Conservation (phyloP, 805 yeast species). For the Scheffersomyces stipitis region DNA sequence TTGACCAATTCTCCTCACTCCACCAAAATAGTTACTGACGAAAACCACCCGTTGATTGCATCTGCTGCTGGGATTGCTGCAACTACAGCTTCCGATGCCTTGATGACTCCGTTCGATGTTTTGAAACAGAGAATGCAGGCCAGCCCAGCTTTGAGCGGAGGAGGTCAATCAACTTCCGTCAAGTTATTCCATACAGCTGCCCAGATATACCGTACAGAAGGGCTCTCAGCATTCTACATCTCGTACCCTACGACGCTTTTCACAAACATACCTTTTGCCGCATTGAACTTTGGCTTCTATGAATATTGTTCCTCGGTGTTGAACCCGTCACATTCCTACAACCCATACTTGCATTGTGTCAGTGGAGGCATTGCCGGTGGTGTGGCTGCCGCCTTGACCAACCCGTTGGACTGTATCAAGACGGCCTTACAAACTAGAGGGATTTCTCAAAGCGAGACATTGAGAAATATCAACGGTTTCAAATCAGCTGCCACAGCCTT, state of each 20-base stretch:
- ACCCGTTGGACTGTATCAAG: slow-evolving; percentile 91
- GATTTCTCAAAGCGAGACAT: slow-evolving; percentile 43
- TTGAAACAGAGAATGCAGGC: slow-evolving; percentile 93
- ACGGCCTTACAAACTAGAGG: slow-evolving; percentile 87
- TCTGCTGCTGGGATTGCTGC: slow-evolving; percentile 89
- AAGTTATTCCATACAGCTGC: slow-evolving; percentile 39
- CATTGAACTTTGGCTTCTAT: slow-evolving; percentile 88
- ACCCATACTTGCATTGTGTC: slow-evolving; percentile 88
- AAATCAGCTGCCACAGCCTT: slow-evolving; percentile 69
- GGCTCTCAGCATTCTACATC: slow-evolving; percentile 78
- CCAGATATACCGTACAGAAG: slow-evolving; percentile 59
- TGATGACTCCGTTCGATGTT: slow-evolving; percentile 97
- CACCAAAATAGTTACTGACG: slow-evolving; percentile 53
- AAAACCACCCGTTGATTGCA: slow-evolving; percentile 78
- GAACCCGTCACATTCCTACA: slow-evolving; percentile 76
- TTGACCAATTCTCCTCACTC: slow-evolving; percentile 30
- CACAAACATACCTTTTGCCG: slow-evolving; percentile 93
- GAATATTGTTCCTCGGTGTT: slow-evolving; percentile 76
- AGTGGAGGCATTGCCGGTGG: slow-evolving; percentile 96
- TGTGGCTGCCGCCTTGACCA: slow-evolving; percentile 89
- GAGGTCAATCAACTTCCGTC: slow-evolving; percentile 17
- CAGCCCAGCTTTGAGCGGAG: slow-evolving; percentile 6
- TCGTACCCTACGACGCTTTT: slow-evolving; percentile 93
- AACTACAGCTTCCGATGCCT: slow-evolving; percentile 88
- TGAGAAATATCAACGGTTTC: slow-evolving; percentile 64